Percentiles rank a stretch among this genome's conserved stretches.
Evolutionary conservation across 2,329 filamentous ascomycete species (phyloP).

Genomic region (Aaosphaeria arxii): DNA sequence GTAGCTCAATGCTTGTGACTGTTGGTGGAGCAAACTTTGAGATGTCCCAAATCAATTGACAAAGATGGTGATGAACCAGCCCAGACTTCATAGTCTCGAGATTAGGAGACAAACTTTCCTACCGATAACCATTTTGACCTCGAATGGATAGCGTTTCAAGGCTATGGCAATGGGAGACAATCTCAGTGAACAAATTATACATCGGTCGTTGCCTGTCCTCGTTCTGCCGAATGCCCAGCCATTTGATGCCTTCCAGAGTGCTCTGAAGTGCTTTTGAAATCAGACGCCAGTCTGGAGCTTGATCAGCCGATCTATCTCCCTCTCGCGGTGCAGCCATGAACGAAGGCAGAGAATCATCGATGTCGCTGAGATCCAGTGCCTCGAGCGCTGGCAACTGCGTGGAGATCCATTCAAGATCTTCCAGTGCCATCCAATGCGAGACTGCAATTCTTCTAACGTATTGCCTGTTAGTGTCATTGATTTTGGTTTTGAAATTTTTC

Average conservation of each 20-base stretch:
- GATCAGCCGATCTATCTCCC: background rate
- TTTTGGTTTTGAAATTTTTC: conserved; percentile 10
- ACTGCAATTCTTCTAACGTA: conserved; percentile 21
- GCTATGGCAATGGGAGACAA: conserved; percentile 5
- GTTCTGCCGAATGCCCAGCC: background rate
- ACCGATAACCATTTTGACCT: background rate
- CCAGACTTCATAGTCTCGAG: background rate
- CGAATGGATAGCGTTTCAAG: conserved; percentile 20
- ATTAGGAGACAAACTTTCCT: background rate
- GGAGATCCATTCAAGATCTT: conserved; percentile 19
- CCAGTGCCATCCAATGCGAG: conserved; percentile 18
- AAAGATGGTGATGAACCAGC: conserved; percentile 8
- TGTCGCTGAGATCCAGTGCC: conserved; percentile 17
- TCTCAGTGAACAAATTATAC: background rate
- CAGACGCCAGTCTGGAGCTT: conserved; percentile 10
- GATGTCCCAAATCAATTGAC: conserved; percentile 7
- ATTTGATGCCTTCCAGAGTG: background rate
- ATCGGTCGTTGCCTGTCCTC: background rate
- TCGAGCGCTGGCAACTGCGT: conserved; percentile 9
- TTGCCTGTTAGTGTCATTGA: conserved; percentile 4
- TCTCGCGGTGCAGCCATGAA: background rate
- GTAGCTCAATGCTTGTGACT: conserved; percentile 15
- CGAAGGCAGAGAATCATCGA: background rate
- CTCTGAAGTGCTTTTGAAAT: conserved; percentile 10
- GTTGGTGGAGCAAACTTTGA: conserved; percentile 3